Evolutionary conservation across 2,329 filamentous ascomycete species (phyloP).

Genomic region (Penicillium palitans): DNA sequence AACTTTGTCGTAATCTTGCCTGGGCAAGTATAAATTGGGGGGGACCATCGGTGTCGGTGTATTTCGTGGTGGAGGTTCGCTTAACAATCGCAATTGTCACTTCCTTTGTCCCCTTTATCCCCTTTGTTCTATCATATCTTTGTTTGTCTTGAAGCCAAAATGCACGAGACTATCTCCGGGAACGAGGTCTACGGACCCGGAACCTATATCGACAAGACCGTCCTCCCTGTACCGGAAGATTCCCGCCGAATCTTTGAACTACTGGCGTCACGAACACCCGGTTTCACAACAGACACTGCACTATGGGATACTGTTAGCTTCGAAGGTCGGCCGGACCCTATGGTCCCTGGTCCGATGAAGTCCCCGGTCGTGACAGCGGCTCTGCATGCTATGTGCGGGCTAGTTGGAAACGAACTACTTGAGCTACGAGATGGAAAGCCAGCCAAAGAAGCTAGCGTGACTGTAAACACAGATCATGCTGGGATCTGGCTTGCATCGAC

Average conservation of each 20-base stretch:
- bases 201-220: constrained; percentile 40
- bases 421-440: constrained; percentile 23
- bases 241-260: constrained; percentile 40
- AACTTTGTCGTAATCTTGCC: neutral
- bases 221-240: constrained; percentile 42
- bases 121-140: neutral
- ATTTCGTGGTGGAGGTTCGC: neutral
- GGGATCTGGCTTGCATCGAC: constrained; percentile 49
- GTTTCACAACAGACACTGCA: constrained; percentile 39
- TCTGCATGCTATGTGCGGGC: constrained; percentile 47
- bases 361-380: constrained; percentile 45
- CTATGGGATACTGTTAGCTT: constrained; percentile 40
- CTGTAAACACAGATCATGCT: constrained; percentile 51
- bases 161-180: constrained; percentile 19
- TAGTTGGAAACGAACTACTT: constrained; percentile 45
- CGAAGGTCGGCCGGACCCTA: constrained; percentile 41
- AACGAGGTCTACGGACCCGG: constrained; percentile 43
- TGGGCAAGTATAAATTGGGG: neutral
- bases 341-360: constrained; percentile 49
- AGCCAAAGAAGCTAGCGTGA: constrained; percentile 26
- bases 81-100: neutral
- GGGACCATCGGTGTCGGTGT: neutral
- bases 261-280: constrained; percentile 42
- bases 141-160: neutral
- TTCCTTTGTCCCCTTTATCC: neutral